Percentiles rank a stretch among this genome's conserved stretches.
These are phyloP conservation scores for Dioszegia aurantiaca DNA, from an alignment of 768 basidiomycete genomes.

Conservation along the genomic window DNA sequence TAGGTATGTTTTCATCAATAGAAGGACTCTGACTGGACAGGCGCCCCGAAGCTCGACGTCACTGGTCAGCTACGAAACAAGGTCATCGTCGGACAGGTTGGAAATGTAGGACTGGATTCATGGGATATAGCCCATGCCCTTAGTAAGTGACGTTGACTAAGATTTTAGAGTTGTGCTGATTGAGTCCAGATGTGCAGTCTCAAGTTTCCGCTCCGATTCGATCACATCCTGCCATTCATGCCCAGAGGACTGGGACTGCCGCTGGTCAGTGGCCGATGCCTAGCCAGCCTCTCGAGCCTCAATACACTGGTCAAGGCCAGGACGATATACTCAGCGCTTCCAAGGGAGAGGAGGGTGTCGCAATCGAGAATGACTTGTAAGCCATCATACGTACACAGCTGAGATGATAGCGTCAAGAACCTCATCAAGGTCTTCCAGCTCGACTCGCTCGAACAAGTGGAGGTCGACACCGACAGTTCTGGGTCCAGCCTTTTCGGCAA, in stretches of 20 bases:
- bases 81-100: slow-evolving; percentile 15
- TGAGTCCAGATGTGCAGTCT: slow-evolving; percentile 15
- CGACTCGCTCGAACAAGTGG: slow-evolving; percentile 17
- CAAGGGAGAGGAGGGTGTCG: slow-evolving; percentile 12
- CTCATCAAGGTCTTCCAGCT: slow-evolving; percentile 29
- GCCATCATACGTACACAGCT: neutral
- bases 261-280: slow-evolving; percentile 17
- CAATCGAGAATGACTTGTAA: slow-evolving; percentile 18
- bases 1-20: slow-evolving; percentile 11
- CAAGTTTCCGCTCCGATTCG: slow-evolving; percentile 24
- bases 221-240: slow-evolving; percentile 25
- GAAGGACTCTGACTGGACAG: slow-evolving; percentile 3
- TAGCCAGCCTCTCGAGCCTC: slow-evolving; percentile 18
- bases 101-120: slow-evolving; percentile 9
- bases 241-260: slow-evolving; percentile 18
- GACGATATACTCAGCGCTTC: slow-evolving; percentile 12
- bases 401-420: slow-evolving; percentile 17
- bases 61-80: slow-evolving; percentile 9
- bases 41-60: slow-evolving; percentile 20
- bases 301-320: slow-evolving; percentile 11
- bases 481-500: neutral
- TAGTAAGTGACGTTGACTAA: slow-evolving; percentile 7
- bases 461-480: slow-evolving; percentile 2
- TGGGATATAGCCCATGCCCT: slow-evolving; percentile 26
- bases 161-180: neutral